phyloP scores from a whole-genome alignment of 1,284 basidiomycete genomes.

The Paramarasmius palmivorus region DNA sequence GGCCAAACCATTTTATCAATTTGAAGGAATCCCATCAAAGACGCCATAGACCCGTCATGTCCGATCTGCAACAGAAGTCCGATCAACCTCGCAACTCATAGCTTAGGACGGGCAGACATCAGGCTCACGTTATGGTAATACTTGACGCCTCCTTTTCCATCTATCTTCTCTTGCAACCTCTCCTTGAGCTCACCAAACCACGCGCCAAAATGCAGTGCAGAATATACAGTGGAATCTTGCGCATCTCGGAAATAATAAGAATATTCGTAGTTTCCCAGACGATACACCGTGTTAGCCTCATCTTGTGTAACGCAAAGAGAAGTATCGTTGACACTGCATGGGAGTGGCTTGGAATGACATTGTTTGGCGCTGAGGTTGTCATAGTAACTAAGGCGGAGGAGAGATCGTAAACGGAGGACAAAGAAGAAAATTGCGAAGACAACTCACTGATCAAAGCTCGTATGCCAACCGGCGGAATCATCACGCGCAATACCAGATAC shows the following conservation, averaged over 20 bases:
- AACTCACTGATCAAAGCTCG: conserved; percentile 46
- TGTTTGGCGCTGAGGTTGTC: conserved; percentile 50
- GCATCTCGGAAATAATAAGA: conserved; percentile 45
- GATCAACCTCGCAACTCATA: neutral
- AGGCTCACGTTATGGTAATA: conserved; percentile 44
- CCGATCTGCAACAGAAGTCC: conserved; percentile 28
- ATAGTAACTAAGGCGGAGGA: conserved; percentile 35
- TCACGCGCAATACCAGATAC: conserved; percentile 38
- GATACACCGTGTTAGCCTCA: conserved; percentile 42
- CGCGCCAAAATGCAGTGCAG: conserved; percentile 40
- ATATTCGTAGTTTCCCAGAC: conserved; percentile 50
- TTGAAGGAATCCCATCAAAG: conserved; percentile 46
- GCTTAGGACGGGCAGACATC: neutral
- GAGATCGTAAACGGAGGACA: neutral
- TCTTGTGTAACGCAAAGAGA: conserved; percentile 40
- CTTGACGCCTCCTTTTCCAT: conserved; percentile 34
- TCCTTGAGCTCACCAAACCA: conserved; percentile 43
- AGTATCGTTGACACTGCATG: conserved; percentile 43
- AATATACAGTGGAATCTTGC: conserved; percentile 37
- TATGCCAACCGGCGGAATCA: conserved; percentile 45
- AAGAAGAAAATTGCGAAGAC: neutral
- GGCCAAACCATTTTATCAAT: conserved; percentile 50
- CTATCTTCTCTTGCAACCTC: conserved; percentile 35
- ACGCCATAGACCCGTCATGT: conserved; percentile 47
- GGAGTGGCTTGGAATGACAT: conserved; percentile 44